Evolutionary conservation across 2,329 filamentous ascomycete genomes (phyloP), one percentile per base, ranked within the genome.

Genomic region (Claviceps lovelessii): DNA sequence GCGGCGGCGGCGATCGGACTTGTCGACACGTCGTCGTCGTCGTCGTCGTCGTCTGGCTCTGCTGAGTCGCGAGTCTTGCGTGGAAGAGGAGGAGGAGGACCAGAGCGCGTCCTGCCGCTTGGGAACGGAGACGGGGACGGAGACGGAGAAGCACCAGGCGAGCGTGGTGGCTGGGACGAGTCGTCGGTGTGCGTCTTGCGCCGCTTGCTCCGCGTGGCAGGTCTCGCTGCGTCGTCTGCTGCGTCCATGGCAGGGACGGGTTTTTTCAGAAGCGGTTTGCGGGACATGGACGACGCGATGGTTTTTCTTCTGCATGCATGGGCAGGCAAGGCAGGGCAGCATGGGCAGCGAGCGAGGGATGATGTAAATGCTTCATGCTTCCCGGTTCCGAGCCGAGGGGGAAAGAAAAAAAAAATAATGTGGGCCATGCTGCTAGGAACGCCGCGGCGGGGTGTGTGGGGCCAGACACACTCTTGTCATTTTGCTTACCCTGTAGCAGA

Each of bases 121-220:
- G 23, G 23, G 23, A 23, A 23, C 23, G 23, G 23, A 23, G 1
- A 23, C 2, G 23, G 23, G 23, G 23, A 23, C 23, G 23, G 23
- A 23, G 23, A 23, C 39, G 49, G 51, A 11, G 55, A 55, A 33
- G 61, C 61, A 48, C 57, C 62, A 42, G 58, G 58, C 8, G 63
- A 60, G 53, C 59, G 58, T 49, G 64, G 66, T 15, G 61, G 58
- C 15, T 61, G 61, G 1, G 63, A 63, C 11, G 65, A 64, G 41
- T 61, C 62, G 49, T 65, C 61, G 50, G 65, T 61, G 33, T 60
- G 58, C 4, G 67, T 70, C 58, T 63, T 68, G 49, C 63, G 67
- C 51, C 68, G 63, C 59, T 71, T 71, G 31, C 56, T 59, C 15
- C 61, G 61, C 45, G 65, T 63, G 29, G 64, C 61, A 28, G 58